Percentiles rank a stretch among this genome's conserved stretches.
phyloP scores from a whole-genome alignment of 805 yeast species.

The Torulaspora delbrueckii region DNA sequence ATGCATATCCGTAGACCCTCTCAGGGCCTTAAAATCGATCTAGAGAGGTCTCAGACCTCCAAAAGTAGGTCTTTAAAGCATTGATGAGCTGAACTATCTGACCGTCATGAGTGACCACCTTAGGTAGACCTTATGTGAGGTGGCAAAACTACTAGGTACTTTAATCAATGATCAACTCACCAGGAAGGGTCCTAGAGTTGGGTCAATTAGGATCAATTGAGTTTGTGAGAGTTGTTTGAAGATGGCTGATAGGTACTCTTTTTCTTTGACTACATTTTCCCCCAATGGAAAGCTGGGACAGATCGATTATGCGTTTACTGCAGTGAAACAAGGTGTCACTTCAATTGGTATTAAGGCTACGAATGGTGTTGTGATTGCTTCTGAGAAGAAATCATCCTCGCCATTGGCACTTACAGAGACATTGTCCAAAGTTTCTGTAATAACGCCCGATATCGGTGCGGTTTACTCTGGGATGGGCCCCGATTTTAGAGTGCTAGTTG shows the following conservation, averaged over 20 bases:
- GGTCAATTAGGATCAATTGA: background rate
- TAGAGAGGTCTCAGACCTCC: constrained; percentile 41
- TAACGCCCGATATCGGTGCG: constrained; percentile 95
- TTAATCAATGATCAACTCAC: too few species aligned
- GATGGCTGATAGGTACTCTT: constrained; percentile 98
- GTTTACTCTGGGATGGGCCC: constrained; percentile 99
- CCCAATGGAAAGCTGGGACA: constrained; percentile 98
- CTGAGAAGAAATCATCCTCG: constrained; percentile 87
- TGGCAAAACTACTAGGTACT: constrained; percentile 1
- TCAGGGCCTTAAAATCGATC: constrained; percentile 37
- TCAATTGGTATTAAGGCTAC: constrained; percentile 92
- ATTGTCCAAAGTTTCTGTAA: constrained; percentile 67
- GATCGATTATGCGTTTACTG: constrained; percentile 95
- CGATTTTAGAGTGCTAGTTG: constrained; percentile 90
- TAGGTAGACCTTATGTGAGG: background rate
- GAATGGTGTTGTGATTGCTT: constrained; percentile 93
- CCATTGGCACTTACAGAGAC: constrained; percentile 70
- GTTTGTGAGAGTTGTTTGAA: background rate
- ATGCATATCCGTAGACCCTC: constrained; percentile 69
- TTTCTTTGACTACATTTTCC: constrained; percentile 94
- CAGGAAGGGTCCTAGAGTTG: background rate
- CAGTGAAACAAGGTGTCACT: constrained; percentile 97
- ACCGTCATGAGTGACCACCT: background rate
- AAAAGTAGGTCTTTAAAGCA: constrained; percentile 7
- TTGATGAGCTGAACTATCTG: background rate